Percentiles rank a stretch among this genome's conserved stretches.
These are phyloP conservation scores for Fraxinus xanthoxyloides DNA, from an alignment of 305 asterid genomes.

Conservation along the genomic window DNA sequence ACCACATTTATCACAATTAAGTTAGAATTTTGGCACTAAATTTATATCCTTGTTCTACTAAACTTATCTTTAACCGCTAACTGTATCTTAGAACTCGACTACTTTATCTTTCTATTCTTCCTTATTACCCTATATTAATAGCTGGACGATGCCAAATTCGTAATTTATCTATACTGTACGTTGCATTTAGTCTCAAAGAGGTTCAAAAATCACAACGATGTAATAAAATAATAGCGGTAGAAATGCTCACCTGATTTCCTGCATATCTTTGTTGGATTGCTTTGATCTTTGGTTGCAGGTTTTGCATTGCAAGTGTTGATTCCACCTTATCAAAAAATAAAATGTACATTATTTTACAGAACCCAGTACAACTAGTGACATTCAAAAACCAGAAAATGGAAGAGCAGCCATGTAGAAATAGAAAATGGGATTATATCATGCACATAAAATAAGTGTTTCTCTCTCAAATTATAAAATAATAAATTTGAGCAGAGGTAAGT, in stretches of 20 bases:
- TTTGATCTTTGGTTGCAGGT: constrained; percentile 95
- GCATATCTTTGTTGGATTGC: constrained; percentile 97
- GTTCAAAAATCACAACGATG: not conserved
- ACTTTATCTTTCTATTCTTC: constrained; percentile 16
- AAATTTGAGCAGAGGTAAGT: constrained; percentile 17
- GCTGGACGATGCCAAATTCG: constrained; percentile 10
- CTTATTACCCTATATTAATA: not conserved
- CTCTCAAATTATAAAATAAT: not conserved
- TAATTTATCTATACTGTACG: not conserved
- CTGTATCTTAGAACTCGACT: not conserved
- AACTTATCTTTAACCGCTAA: not conserved
- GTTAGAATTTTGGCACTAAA: not conserved
- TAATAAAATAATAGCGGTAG: not conserved
- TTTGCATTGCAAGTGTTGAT: constrained; percentile 97
- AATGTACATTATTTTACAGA: constrained; percentile 11
- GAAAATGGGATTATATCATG: not conserved
- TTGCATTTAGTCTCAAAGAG: constrained; percentile 16
- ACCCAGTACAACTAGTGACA: not conserved
- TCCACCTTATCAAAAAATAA: constrained; percentile 66
- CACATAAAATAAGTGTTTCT: not conserved
- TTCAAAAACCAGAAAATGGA: not conserved
- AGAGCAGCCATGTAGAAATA: constrained; percentile 8
- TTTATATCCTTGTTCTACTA: not conserved
- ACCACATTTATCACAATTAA: not conserved
- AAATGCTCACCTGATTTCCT: constrained; percentile 85